Evolutionary conservation across 2,329 filamentous ascomycete genomes (phyloP), one percentile per base, ranked within the genome.

Genomic region (Sclerotinia glacialis): DNA sequence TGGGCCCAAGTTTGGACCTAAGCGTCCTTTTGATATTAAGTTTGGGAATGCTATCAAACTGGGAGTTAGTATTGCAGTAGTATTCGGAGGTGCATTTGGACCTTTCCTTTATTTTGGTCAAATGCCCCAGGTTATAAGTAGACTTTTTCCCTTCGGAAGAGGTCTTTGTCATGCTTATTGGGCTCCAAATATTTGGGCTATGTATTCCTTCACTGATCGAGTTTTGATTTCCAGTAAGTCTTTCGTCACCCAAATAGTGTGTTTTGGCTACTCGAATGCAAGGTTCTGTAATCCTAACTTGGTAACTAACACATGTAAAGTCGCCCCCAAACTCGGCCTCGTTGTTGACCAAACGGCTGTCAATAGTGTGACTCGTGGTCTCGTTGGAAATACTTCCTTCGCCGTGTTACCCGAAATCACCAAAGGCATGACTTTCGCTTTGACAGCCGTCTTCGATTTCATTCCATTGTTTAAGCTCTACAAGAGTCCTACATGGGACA

Each of bases 101-200:
- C 95, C 95, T 0, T 99, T 98, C 78, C 88, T 85, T 5, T 82
- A 88, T 67, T 89, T 89, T 86, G 87, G 86, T 11, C 95, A 98
- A 78, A 85, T 97, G 21, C 85, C 89, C 16, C 95, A 98, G 79
- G 82, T 99, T 28, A 79, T 95, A 68, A 89, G 87, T 75, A 85
- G 95, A 46, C 81, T 99, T 11, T 99, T 99, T 74, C 95, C 95
- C 0, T 99, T 99, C 77, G 93, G 93, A 0, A 85, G 95, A 68
- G 95, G 95, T 0, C 81, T 99, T 5, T 98, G 94, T 76, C 95
- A 99, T 80, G 95, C 95, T 0, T 99, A 99, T 78, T 99, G 95
- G 95, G 95, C 95, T 16, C 93, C 95, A 0, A 99, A 99, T 72
- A 81, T 97, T 1, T 99, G 95, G 95, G 94, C 95, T 0, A 85